Base-by-base conservation (phyloP, 257 asterid species). In the Solanum pimpinellifolium region DNA sequence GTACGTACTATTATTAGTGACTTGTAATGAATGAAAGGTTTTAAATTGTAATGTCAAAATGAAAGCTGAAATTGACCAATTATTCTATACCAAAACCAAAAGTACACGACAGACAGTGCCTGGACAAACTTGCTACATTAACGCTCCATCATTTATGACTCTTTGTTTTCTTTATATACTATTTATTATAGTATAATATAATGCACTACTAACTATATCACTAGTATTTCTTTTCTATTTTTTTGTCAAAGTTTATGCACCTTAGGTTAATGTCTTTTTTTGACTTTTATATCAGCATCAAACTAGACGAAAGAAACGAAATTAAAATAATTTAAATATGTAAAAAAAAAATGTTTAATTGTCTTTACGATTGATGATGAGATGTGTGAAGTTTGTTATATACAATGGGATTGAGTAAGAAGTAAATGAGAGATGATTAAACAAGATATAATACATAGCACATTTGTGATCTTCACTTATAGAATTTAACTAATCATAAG, bases 101-200 rank as follows among this genome's bases (percentile, higher is more conserved):
- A 80, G 68, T 80, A 80, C 85, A 80, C 69, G 85, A 80, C 69
- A 80, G 85, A 80, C 85, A 80, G 85, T 35, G 39, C 66, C 18
- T 62, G 44, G 85, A 87, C 87, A 86, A 89, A 83, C 46, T 27
- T 60, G 46, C 75, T 62, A 83, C 59, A 56, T 82, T 49, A 44
- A 37, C 85, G 85, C 85, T 80, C 27, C 39, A 1, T 27, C 85
- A 80, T 80, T 80, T 80, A 47, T 49, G 42, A 80, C 29, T 16
- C 41, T 37, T 37, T 70, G 35, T 11, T 80, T 80, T 47, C 85
- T 49, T 49, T 80, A 47, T 47, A 47, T 27, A 47, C 66, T 25
- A 46, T 31, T 31, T 31, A 27, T 29, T 15, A 29, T n/a, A 77
- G 7, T 13, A 49, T 49, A 49, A 49, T 49, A 52, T 52, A 21